phyloP scores from a whole-genome alignment of 345 rosid genomes.

The Arabidopsis arenosa region DNA sequence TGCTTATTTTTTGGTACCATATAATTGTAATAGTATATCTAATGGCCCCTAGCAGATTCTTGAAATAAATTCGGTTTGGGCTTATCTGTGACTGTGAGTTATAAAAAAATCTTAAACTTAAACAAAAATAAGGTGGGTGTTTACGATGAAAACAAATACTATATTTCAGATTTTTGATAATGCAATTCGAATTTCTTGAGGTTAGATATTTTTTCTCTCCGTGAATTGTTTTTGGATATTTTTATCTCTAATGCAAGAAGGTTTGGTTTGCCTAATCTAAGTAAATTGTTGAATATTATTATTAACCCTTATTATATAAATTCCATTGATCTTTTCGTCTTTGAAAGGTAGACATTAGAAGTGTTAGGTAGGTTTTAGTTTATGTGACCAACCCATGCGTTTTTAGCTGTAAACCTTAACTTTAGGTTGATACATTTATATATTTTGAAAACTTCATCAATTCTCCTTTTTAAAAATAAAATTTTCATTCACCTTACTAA shows the following conservation, averaged over 20 bases:
- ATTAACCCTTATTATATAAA: not conserved
- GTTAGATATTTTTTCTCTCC: slow-evolving; percentile 10
- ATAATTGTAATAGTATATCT: slow-evolving; percentile 24
- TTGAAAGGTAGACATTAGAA: slow-evolving; percentile 25
- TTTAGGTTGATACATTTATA: slow-evolving; percentile 14
- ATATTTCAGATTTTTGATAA: slow-evolving; percentile 7
- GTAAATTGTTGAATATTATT: not conserved
- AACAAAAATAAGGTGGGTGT: slow-evolving; percentile 4
- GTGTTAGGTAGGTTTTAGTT: slow-evolving; percentile 42
- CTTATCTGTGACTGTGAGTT: slow-evolving; percentile 17
- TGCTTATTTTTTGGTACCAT: slow-evolving; percentile 32
- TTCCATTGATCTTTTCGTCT: not conserved
- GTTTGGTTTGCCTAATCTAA: slow-evolving; percentile 28
- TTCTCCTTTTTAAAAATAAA: not conserved
- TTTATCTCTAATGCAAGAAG: not conserved
- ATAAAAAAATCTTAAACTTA: slow-evolving; percentile 23
- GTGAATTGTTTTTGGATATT: not conserved
- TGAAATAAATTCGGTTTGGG: slow-evolving; percentile 36
- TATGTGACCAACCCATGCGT: slow-evolving; percentile 25
- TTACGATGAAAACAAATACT: slow-evolving; percentile 31
- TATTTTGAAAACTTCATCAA: slow-evolving; percentile 14
- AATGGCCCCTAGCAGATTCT: slow-evolving; percentile 45
- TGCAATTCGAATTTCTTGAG: not conserved
- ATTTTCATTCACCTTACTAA: not conserved
- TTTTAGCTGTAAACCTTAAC: slow-evolving; percentile 35